Base-by-base conservation (phyloP, 225 moss, liverwort and hornwort species). In the Lunularia cruciata region DNA sequence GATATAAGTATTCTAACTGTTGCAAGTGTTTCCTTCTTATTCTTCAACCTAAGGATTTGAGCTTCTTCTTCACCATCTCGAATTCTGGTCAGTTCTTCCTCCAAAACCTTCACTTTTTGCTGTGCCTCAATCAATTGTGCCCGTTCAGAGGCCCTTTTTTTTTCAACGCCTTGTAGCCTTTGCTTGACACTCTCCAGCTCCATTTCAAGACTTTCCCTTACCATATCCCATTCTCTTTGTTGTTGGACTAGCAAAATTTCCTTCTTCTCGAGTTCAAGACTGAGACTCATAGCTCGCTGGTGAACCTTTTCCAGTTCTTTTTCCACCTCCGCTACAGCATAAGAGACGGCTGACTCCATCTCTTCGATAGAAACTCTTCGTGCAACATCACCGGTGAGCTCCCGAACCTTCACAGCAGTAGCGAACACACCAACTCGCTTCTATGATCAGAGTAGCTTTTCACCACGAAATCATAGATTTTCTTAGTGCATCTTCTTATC, bases 371-470 rank as follows among this genome's bases (percentile, higher is more conserved):
- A 84, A 25, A 86, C 80, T 76, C 68, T 83, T 72, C 73, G 82
- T 39, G 89, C 83, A 56, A 92, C 77, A 73, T 96, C 96, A 69
- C 87, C 89, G 28, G 87, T 89, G 4, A 98, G 84, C 82, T 89
- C 86, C 36, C 81, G 83, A 57, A 98, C 86, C 95, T 95, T 46
- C 27, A 64, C 18, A 47, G 18, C n/a, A 65, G 57, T 33, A 15
- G 33, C 57, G 34, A 57, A 25, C 19, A 4, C 12, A 57, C 13
- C 6, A 16, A n/a, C 49, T 16, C 3, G 11, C 43, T 43, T 16
- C 12, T 43, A 16, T 43, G 43, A 43, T 10, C 1, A 43, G 43
- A n/a, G n/a, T n/a, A n/a, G n/a, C n/a, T n/a, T n/a, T n/a, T n/a
- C n/a, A n/a, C n/a, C n/a, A n/a, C n/a, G n/a, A n/a, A n/a, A n/a